A percentile compares a stretch with the other conserved stretches of the same genome.
Conservation (phyloP, 768 basidiomycete genomes). For the Amanita molliuscula region DNA sequence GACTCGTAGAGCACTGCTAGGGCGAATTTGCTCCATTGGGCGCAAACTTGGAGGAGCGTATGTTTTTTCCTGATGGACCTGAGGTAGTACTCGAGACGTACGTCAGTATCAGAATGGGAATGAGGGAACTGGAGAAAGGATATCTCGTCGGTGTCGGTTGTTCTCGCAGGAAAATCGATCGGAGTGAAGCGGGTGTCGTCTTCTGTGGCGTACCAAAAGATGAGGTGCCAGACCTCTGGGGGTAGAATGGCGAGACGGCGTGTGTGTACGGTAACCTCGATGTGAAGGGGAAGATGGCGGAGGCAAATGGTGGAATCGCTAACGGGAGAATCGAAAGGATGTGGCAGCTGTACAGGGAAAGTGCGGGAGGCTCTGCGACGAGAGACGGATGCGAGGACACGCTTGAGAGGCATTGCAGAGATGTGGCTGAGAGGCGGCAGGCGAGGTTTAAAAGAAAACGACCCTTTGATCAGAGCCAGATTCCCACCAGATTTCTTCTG, state of each 20-base stretch:
- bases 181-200: constrained; percentile 9
- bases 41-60: constrained; percentile 41
- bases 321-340: background rate
- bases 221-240: constrained; percentile 54
- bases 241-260: constrained; percentile 35
- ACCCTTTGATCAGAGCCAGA: background rate
- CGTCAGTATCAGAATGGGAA: constrained; percentile 21
- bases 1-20: constrained; percentile 56
- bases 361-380: background rate
- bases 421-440: background rate
- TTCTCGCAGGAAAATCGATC: constrained; percentile 11
- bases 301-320: background rate
- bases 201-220: constrained; percentile 47
- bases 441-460: background rate
- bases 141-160: constrained; percentile 24
- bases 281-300: background rate
- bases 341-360: background rate
- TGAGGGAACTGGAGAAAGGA: constrained; percentile 47
- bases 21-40: constrained; percentile 41
- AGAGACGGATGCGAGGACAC: background rate
- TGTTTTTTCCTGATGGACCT: constrained; percentile 38
- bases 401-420: background rate
- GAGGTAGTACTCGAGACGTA: constrained; percentile 34
- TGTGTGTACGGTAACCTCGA: background rate
- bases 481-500: background rate